phyloP scores from a whole-genome alignment of 1,284 basidiomycete genomes.

The Stereum hirsutum region DNA sequence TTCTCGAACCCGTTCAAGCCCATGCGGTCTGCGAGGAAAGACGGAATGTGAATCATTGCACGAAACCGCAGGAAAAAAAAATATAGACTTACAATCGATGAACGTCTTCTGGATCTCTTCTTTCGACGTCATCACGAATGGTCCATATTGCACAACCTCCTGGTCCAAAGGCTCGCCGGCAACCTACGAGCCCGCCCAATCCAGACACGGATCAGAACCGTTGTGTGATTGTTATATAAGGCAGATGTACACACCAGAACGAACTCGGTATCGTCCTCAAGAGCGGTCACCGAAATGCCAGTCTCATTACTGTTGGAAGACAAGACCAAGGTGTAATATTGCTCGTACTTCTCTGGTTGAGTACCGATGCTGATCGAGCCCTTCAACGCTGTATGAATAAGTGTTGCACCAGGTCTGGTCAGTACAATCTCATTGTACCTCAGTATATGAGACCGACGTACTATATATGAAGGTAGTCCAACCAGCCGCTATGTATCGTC shows the following conservation, averaged over 20 bases:
- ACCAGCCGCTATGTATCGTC: slow-evolving; percentile 39
- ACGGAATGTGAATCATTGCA: too few species aligned
- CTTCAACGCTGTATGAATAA: slow-evolving; percentile 44
- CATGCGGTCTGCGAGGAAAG: slow-evolving; percentile 45
- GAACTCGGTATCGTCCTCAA: slow-evolving; percentile 56
- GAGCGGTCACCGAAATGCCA: slow-evolving; percentile 54
- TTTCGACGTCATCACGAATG: slow-evolving; percentile 77
- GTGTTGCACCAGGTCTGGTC: background rate
- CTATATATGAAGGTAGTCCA: slow-evolving; percentile 84
- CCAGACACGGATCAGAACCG: slow-evolving; percentile 9
- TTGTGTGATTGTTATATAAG: slow-evolving; percentile 3
- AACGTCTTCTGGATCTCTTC: slow-evolving; percentile 82
- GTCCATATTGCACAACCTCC: slow-evolving; percentile 80
- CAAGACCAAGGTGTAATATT: slow-evolving; percentile 77
- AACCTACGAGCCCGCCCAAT: too few species aligned
- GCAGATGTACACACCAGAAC: slow-evolving; percentile 42
- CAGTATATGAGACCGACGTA: slow-evolving; percentile 35
- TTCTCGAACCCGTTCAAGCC: slow-evolving; percentile 88
- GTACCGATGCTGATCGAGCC: slow-evolving; percentile 56
- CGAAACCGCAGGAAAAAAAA: background rate
- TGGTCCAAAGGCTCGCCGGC: slow-evolving; percentile 90
- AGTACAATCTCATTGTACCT: background rate
- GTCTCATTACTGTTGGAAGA: slow-evolving; percentile 44
- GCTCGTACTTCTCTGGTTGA: slow-evolving; percentile 36
- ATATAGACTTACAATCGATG: slow-evolving; percentile 55